These are phyloP conservation scores for Amylostereum areolatum DNA, from an alignment of 1,284 basidiomycete species.

Conservation along the genomic window DNA sequence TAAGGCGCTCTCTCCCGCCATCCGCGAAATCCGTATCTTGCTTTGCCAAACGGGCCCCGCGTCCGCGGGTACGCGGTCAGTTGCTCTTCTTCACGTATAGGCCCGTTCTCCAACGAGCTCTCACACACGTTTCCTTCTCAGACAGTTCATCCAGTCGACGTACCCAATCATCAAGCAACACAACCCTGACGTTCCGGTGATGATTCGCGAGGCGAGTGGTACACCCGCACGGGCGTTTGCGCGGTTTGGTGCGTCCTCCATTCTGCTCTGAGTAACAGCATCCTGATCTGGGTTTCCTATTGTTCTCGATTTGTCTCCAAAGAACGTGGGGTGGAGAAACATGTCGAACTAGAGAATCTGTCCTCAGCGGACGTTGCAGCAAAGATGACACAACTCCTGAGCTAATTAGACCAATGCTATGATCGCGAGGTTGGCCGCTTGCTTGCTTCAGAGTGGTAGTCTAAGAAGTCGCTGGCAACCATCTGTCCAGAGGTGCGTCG, in stretches of 20 bases:
- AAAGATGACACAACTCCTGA: conserved; percentile 59
- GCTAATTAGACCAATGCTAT: conserved; percentile 15
- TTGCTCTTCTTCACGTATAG: conserved; percentile 7
- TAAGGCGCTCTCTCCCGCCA: conserved; percentile 74
- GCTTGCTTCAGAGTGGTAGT: neutral
- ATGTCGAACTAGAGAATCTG: conserved; percentile 76
- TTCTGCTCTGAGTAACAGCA: neutral
- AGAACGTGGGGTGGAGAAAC: conserved; percentile 78
- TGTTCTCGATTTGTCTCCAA: conserved; percentile 7
- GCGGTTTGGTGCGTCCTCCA: conserved; percentile 72
- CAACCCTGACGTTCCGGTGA: conserved; percentile 85
- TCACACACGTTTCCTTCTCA: conserved; percentile 22
- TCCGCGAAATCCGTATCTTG: conserved; percentile 83
- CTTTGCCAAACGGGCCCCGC: conserved; percentile 78
- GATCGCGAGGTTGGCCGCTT: neutral
- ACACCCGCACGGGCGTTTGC: conserved; percentile 88
- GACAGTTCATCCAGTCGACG: conserved; percentile 78
- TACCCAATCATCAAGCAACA: conserved; percentile 83
- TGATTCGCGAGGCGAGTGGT: conserved; percentile 87
- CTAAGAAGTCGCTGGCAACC: neutral
- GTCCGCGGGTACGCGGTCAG: conserved; percentile 80
- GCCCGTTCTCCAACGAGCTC: neutral
- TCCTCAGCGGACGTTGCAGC: conserved; percentile 66
- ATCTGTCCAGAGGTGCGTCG: neutral
- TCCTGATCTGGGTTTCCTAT: conserved; percentile 3